Conservation (phyloP, 257 asterid genomes). For the Lithospermum erythrorhizon region DNA sequence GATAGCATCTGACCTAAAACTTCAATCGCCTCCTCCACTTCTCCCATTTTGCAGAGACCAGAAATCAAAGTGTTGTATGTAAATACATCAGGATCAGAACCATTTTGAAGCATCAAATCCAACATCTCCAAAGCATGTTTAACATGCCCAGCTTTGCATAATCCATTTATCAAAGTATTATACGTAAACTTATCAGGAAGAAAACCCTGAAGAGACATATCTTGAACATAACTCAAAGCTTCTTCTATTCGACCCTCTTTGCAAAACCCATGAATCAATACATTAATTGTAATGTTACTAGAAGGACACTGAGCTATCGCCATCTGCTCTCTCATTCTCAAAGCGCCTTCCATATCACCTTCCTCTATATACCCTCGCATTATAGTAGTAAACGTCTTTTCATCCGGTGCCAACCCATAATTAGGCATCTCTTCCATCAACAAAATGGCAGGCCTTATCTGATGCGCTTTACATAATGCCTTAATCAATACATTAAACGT, state of each 20-base stretch:
- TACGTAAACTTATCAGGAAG: conserved; percentile 64
- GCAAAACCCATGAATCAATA: conserved; percentile 75
- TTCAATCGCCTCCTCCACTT: conserved; percentile 58
- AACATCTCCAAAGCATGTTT: conserved; percentile 65
- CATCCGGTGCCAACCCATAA: conserved; percentile 63
- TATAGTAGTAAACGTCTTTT: conserved; percentile 73
- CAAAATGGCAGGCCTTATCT: conserved; percentile 81
- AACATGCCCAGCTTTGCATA: conserved; percentile 73
- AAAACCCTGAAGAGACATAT: conserved; percentile 57
- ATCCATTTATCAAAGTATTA: conserved; percentile 68
- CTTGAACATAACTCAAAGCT: conserved; percentile 57
- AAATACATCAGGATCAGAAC: conserved; percentile 67
- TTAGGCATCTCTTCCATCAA: conserved; percentile 89
- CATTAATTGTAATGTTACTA: conserved; percentile 55
- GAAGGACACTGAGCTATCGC: conserved; percentile 43
- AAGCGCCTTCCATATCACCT: conserved; percentile 68
- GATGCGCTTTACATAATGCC: conserved; percentile 85
- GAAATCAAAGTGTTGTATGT: conserved; percentile 67
- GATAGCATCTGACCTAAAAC: conserved; percentile 66
- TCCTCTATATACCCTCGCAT: conserved; percentile 86
- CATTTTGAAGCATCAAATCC: conserved; percentile 77
- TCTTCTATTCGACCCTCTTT: conserved; percentile 59
- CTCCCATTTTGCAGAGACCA: conserved; percentile 67
- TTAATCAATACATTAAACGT: conserved; percentile 78
- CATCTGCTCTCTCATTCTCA: conserved; percentile 80